These are phyloP conservation scores for Neurospora sp. DNA, from an alignment of 495 filamentous ascomycete species.

Conservation along the genomic window DNA sequence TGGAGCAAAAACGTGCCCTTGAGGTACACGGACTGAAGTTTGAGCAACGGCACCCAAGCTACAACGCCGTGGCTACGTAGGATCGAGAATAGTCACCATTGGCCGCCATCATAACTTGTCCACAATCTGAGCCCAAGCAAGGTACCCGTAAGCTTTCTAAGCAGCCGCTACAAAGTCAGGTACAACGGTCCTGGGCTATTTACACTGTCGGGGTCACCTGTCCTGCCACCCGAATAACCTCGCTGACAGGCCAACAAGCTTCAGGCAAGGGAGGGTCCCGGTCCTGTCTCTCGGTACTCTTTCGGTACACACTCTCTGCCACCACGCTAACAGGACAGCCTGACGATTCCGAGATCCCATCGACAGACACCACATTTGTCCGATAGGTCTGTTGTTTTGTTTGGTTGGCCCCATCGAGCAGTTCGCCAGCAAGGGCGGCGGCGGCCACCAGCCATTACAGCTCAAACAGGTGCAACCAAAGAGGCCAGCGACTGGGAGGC, in stretches of 20 bases:
- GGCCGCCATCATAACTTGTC: background rate
- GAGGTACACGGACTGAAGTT: background rate
- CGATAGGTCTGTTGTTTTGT: constrained; percentile 18
- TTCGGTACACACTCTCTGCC: background rate
- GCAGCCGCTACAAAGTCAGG: background rate
- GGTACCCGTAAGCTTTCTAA: background rate
- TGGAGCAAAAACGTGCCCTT: background rate
- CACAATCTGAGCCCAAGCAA: background rate
- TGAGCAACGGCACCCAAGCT: background rate
- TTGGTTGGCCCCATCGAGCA: constrained; percentile 1
- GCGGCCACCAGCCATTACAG: constrained; percentile 1
- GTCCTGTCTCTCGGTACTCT: background rate
- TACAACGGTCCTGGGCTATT: background rate
- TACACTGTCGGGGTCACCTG: background rate
- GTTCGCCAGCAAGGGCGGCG: constrained; percentile 16
- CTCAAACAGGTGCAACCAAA: constrained; percentile 12
- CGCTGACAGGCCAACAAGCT: background rate
- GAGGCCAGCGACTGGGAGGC: background rate
- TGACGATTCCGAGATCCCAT: constrained; percentile 7
- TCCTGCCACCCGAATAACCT: background rate
- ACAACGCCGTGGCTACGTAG: background rate
- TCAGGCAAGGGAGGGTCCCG: background rate
- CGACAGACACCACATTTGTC: constrained; percentile 6
- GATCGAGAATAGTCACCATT: background rate
- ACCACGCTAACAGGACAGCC: background rate